Percentiles rank a stretch among this genome's conserved stretches.
Evolutionary conservation across 2,329 filamentous ascomycete genomes (phyloP).

Genomic region (Fusarium musae): DNA sequence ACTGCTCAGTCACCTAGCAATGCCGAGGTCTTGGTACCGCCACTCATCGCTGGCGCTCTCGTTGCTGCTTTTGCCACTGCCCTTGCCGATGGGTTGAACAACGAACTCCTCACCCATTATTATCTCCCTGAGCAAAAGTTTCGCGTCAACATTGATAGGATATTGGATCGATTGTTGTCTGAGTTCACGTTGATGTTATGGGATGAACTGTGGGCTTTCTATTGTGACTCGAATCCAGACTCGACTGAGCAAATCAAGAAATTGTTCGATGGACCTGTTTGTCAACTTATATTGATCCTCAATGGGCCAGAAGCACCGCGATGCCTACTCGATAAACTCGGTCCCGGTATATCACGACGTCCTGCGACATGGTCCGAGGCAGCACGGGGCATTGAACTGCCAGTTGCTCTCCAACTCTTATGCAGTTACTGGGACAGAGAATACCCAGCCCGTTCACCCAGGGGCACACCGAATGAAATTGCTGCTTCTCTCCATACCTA

Average conservation of each 20-base stretch:
- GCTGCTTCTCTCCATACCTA: slow-evolving; percentile 46
- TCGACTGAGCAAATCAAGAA: slow-evolving; percentile 47
- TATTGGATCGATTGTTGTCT: slow-evolving; percentile 50
- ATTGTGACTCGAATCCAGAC: slow-evolving; percentile 45
- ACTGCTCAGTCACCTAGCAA: slow-evolving; percentile 45
- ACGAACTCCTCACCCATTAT: slow-evolving; percentile 53
- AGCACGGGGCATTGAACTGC: slow-evolving; percentile 49
- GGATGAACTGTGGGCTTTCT: slow-evolving; percentile 52
- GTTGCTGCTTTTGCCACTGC: slow-evolving; percentile 50
- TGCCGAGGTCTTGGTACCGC: slow-evolving; percentile 49
- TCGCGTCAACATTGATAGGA: slow-evolving; percentile 50
- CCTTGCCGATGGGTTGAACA: slow-evolving; percentile 49
- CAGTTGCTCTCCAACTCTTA: slow-evolving; percentile 50
- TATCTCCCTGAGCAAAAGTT: slow-evolving; percentile 50
- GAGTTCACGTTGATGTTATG: slow-evolving; percentile 49
- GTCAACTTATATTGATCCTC: slow-evolving; percentile 51
- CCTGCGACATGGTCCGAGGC: slow-evolving; percentile 48
- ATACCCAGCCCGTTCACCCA: slow-evolving; percentile 48
- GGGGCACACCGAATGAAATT: slow-evolving; percentile 50
- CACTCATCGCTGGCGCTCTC: slow-evolving; percentile 51
- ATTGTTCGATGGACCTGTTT: slow-evolving; percentile 52
- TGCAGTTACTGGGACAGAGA: slow-evolving; percentile 52
- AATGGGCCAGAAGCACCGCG: slow-evolving; percentile 51
- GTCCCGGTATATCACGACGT: slow-evolving; percentile 49
- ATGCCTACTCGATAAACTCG: slow-evolving; percentile 51